Evolutionary conservation across 2,329 filamentous ascomycete species (phyloP).

Genomic region (Nemania bipapillata): DNA sequence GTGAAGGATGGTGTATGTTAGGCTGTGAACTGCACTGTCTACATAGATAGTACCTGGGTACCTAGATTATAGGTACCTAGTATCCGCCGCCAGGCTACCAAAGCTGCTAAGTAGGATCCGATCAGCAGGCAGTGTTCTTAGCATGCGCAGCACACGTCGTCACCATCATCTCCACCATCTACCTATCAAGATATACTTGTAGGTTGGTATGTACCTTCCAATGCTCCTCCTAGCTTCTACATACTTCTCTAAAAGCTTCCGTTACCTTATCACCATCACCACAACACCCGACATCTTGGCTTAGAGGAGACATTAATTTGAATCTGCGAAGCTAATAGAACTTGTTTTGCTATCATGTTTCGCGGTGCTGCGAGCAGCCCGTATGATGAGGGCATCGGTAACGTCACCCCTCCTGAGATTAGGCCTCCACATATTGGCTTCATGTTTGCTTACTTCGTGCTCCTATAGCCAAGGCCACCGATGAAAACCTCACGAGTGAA

Average conservation of each 20-base stretch:
- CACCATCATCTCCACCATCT: conserved; percentile 29
- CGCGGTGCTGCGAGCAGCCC: conserved; percentile 68
- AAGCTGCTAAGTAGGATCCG: conserved; percentile 1
- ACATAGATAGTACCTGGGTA: not conserved
- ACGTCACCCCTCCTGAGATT: conserved; percentile 24
- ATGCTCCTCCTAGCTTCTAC: not conserved
- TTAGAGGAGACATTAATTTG: not conserved
- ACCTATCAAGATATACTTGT: not conserved
- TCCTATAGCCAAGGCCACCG: conserved; percentile 77
- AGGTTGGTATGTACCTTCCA: not conserved
- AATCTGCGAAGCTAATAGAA: not conserved
- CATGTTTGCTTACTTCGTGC: conserved; percentile 25
- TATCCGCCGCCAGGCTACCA: conserved; percentile 1
- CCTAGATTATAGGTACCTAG: not conserved
- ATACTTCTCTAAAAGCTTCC: not conserved
- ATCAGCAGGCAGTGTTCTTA: not conserved
- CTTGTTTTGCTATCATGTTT: conserved; percentile 57
- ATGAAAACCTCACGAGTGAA: conserved; percentile 94
- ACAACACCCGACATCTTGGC: not conserved
- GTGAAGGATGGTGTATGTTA: not conserved
- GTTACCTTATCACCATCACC: conserved; percentile 7
- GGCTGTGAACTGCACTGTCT: not conserved
- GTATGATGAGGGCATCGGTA: conserved; percentile 70
- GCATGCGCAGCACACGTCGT: conserved; percentile 30
- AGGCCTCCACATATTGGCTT: conserved; percentile 22